These are phyloP conservation scores for Aspergillus pseudonomiae DNA, from an alignment of 2,329 filamentous ascomycete genomes.

Conservation along the genomic window DNA sequence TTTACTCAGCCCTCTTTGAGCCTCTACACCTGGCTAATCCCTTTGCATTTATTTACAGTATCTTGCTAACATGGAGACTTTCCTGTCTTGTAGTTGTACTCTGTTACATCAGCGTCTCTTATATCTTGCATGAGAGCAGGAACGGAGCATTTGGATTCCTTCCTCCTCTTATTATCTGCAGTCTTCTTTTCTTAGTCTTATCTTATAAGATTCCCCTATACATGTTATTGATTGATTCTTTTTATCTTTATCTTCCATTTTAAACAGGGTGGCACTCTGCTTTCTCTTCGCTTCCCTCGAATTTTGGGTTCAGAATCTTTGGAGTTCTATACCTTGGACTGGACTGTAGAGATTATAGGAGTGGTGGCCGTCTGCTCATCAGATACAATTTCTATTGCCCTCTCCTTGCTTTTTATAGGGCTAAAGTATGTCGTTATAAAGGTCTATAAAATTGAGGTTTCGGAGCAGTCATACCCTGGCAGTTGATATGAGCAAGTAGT, in stretches of 20 bases:
- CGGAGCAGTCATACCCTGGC: not conserved
- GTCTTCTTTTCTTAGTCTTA: slow-evolving; percentile 14
- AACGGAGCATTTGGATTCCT: not conserved
- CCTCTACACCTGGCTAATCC: slow-evolving; percentile 2
- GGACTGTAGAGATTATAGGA: slow-evolving; percentile 6
- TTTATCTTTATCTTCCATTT: not conserved
- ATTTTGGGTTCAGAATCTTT: slow-evolving; percentile 2
- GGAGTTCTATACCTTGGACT: slow-evolving; percentile 5
- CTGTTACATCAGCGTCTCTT: not conserved
- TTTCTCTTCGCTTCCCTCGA: slow-evolving; percentile 1
- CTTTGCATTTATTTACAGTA: not conserved
- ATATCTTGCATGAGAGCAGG: not conserved
- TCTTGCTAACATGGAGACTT: not conserved
- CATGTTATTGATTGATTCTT: slow-evolving; percentile 10
- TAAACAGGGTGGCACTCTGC: slow-evolving; percentile 15
- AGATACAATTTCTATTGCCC: not conserved
- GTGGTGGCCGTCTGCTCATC: slow-evolving; percentile 3
- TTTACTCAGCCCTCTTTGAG: not conserved
- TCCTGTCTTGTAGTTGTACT: slow-evolving; percentile 3
- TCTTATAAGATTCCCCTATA: slow-evolving; percentile 23
- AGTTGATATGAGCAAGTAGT: not conserved
- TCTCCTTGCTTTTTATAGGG: not conserved
- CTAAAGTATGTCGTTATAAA: not conserved
- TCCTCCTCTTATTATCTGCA: slow-evolving; percentile 5
- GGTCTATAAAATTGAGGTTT: not conserved